Evolutionary conservation across 2,329 filamentous ascomycete genomes (phyloP), one percentile per base, ranked within the genome.

Genomic region (Scytalidium sp.): DNA sequence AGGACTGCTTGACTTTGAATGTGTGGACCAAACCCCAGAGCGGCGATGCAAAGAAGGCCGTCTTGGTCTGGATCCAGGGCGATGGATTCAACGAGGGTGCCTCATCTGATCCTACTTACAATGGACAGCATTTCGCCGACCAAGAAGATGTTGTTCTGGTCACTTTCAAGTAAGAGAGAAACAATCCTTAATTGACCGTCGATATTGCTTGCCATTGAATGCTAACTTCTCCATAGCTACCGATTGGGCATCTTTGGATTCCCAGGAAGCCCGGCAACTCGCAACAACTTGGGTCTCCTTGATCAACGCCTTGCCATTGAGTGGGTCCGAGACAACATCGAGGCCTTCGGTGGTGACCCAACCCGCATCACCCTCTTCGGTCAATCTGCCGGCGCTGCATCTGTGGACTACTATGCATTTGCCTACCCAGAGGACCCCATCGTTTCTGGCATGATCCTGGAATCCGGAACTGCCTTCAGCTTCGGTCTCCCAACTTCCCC

Each of bases 301-400:
- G 84, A 87, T 58, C 83, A 86, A 65, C 73, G 79, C 52, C 61
- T 76, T 15, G 73, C 80, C 8, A 67, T 86, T 20, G 66, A 71
- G 50, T 86, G 82, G 83, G 74, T 85, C 39, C 70, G 71, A 51
- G 67, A 74, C 22, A 84, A 84, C 61, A 77, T 83, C 46, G 73
- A 64, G 3, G 66, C 64, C 6, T 83, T 86, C 63, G 81, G 81
- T 0, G 83, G 81, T 1, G 75, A 85, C 53, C 69, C 68, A 2
- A 20, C 64, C 3, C 51, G 54, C 17, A 61, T 63, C 32, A 58
- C 60, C 8, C 41, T 62, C 39, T 62, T 61, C 39, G 58, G 61
- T 8, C 50, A 61, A 49, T 60, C 56, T 17, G 60, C 58, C n/a
- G 59, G 60, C 3, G 53, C 51, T 42, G 49, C 52, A 8, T 57